Evolutionary conservation across 208 protist species (phyloP).

Genomic region (Sergeia podlipaevii): DNA sequence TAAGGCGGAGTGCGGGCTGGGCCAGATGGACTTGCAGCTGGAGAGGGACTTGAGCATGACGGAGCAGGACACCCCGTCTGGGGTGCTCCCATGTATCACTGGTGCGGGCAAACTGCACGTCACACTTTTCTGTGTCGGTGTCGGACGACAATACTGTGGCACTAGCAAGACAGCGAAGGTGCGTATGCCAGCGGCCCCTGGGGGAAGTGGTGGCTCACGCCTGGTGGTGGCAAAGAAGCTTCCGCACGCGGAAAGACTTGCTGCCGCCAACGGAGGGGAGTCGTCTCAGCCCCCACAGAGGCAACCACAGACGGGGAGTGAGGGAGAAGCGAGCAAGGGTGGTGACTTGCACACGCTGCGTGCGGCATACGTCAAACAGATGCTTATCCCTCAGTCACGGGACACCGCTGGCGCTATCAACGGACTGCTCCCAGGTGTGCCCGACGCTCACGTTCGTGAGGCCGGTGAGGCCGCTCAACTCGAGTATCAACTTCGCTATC

Average conservation of each 20-base stretch:
- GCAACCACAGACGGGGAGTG: not conserved
- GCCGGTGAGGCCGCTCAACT: constrained; percentile 41
- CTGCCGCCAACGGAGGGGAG: not conserved
- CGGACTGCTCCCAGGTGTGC: constrained; percentile 36
- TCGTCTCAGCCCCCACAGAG: not conserved
- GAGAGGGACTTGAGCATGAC: constrained; percentile 77
- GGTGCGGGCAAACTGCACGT: constrained; percentile 82
- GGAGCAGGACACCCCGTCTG: constrained; percentile 50
- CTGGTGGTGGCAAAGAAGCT: constrained; percentile 74
- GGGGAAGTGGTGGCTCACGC: constrained; percentile 21
- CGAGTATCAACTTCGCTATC: constrained; percentile 72
- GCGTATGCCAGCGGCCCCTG: constrained; percentile 4
- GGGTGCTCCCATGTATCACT: constrained; percentile 66
- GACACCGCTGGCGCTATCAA: constrained; percentile 15
- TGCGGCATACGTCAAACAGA: constrained; percentile 54
- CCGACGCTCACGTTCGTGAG: constrained; percentile 37
- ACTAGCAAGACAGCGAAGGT: not conserved
- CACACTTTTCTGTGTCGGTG: constrained; percentile 77
- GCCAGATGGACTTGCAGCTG: constrained; percentile 61
- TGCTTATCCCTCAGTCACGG: constrained; percentile 16
- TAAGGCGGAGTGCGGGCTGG: constrained; percentile 49
- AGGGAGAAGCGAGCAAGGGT: not conserved
- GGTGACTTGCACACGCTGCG: constrained; percentile 57
- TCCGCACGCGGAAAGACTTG: constrained; percentile 44
- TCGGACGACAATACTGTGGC: constrained; percentile 6